Conservation (phyloP, 2,329 filamentous ascomycete species). For the Colletotrichum sp. region DNA sequence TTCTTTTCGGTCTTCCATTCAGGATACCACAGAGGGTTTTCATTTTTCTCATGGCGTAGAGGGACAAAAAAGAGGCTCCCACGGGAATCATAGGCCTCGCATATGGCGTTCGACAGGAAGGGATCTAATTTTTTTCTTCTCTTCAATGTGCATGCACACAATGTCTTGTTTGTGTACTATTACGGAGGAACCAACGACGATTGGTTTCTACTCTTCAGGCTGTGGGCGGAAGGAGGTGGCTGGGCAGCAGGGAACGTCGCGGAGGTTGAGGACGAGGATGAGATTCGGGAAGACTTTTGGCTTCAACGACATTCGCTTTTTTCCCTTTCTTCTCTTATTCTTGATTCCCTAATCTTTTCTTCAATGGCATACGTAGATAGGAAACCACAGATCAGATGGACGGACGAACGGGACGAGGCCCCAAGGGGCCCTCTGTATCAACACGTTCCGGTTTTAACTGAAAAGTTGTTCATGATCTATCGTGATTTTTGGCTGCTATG, state of each 20-base stretch:
- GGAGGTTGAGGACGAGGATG: not conserved
- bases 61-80: not conserved
- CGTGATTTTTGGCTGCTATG: not conserved
- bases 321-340: conserved; percentile 7
- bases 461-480: conserved; percentile 1
- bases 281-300: conserved; percentile 1
- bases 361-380: conserved; percentile 8
- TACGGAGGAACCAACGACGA: not conserved
- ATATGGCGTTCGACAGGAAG: conserved; percentile 6
- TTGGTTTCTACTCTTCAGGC: not conserved
- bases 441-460: not conserved
- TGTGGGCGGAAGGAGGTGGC: not conserved
- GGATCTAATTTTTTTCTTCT: not conserved
- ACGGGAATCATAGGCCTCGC: not conserved
- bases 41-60: not conserved
- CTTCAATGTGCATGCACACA: not conserved
- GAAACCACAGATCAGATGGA: not conserved
- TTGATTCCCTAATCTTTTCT: conserved; percentile 5
- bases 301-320: conserved; percentile 14
- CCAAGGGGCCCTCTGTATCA: not conserved
- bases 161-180: not conserved
- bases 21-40: conserved; percentile 12
- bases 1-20: conserved; percentile 2
- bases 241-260: not conserved
- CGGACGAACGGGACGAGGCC: not conserved